A percentile compares a stretch with the other conserved stretches of the same genome.
These are phyloP conservation scores for Penicillium atrosanguineum DNA, from an alignment of 495 filamentous ascomycete species.

Conservation along the genomic window DNA sequence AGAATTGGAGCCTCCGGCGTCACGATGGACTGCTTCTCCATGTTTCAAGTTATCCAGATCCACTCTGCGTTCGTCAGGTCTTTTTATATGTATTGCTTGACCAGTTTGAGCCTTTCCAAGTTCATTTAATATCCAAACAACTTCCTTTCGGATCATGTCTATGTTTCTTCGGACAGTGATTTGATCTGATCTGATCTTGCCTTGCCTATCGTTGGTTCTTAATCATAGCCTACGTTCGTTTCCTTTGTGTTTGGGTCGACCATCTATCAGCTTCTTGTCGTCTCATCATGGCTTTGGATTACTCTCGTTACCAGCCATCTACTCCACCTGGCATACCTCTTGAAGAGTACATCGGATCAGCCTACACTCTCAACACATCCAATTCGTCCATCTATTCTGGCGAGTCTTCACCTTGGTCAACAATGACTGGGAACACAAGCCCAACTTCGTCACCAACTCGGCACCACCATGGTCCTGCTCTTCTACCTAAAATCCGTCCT, in stretches of 20 bases:
- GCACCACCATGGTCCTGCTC: slow-evolving; percentile 69
- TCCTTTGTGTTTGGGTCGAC: not conserved
- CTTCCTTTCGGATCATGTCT: slow-evolving; percentile 26
- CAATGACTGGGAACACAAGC: slow-evolving; percentile 68
- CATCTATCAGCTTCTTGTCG: not conserved
- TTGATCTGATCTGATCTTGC: slow-evolving; percentile 7
- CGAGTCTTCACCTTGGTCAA: slow-evolving; percentile 77
- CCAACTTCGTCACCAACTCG: slow-evolving; percentile 71
- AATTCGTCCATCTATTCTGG: slow-evolving; percentile 55
- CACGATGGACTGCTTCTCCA: slow-evolving; percentile 35
- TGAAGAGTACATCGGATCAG: slow-evolving; percentile 29
- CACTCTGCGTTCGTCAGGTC: slow-evolving; percentile 24
- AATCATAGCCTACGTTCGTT: slow-evolving; percentile 17
- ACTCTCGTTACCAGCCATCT: slow-evolving; percentile 44
- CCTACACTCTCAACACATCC: slow-evolving; percentile 45
- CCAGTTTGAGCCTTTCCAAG: slow-evolving; percentile 22
- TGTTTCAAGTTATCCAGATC: slow-evolving; percentile 45
- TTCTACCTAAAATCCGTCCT: slow-evolving; percentile 82
- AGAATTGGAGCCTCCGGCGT: slow-evolving; percentile 31
- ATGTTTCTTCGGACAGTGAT: slow-evolving; percentile 11
- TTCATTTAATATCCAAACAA: slow-evolving; percentile 46
- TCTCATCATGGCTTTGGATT: slow-evolving; percentile 45
- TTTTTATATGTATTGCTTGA: slow-evolving; percentile 27
- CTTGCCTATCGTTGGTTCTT: slow-evolving; percentile 14
- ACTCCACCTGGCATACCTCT: slow-evolving; percentile 42